These are phyloP conservation scores for Fraxinus cuspidata DNA, from an alignment of 257 asterid species.

Conservation along the genomic window DNA sequence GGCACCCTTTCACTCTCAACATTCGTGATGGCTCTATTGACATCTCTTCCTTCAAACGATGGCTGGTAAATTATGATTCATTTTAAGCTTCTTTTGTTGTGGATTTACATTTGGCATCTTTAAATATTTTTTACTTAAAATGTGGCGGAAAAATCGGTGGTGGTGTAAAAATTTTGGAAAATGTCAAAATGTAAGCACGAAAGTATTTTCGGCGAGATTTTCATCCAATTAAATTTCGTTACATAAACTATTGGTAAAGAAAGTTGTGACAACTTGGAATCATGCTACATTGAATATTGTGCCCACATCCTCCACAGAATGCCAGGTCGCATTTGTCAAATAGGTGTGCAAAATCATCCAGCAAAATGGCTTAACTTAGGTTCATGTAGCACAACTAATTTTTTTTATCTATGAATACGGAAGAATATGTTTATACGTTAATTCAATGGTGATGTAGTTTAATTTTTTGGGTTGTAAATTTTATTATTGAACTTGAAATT, in stretches of 20 bases:
- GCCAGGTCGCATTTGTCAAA: too few species aligned
- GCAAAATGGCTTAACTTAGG: too few species aligned
- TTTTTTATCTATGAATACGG: background rate
- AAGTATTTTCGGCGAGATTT: too few species aligned
- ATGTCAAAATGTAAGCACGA: too few species aligned
- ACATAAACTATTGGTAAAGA: too few species aligned
- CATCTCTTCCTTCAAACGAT: conserved; percentile 64
- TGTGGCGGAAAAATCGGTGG: background rate
- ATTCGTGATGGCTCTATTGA: conserved; percentile 79
- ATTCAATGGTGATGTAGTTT: background rate
- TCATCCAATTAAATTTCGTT: too few species aligned
- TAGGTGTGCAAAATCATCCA: too few species aligned
- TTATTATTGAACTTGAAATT: background rate
- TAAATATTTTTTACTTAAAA: background rate
- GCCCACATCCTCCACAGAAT: too few species aligned
- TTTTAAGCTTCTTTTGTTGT: background rate
- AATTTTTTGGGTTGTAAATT: background rate
- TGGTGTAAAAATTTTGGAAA: background rate
- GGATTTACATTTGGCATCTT: background rate
- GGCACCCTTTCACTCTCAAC: conserved; percentile 72
- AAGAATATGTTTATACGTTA: background rate
- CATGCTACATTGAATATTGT: too few species aligned
- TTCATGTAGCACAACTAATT: too few species aligned
- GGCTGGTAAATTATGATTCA: conserved; percentile 58
- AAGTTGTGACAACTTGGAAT: too few species aligned